Conservation (phyloP, 1,284 basidiomycete genomes). For the Taiwanofungus camphoratus region DNA sequence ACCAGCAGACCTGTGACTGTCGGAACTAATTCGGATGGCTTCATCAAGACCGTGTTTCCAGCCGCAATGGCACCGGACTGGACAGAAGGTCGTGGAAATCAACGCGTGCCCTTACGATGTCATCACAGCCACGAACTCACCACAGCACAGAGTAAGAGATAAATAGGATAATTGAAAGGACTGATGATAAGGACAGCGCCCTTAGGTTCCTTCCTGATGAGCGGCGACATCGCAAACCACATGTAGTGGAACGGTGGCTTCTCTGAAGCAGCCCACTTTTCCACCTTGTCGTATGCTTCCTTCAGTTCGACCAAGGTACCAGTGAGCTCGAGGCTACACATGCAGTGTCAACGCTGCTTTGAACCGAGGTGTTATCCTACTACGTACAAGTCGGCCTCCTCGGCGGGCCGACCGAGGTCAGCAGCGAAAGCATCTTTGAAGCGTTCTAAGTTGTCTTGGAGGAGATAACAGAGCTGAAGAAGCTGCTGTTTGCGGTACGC, state of each 20-base stretch:
- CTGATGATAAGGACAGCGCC: conserved; percentile 66
- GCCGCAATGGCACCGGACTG: conserved; percentile 67
- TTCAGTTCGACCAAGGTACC: conserved; percentile 53
- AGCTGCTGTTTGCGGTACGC: conserved; percentile 64
- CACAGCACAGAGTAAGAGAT: conserved; percentile 47
- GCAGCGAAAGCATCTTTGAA: conserved; percentile 48
- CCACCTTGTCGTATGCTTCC: conserved; percentile 61
- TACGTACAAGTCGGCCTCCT: conserved; percentile 51
- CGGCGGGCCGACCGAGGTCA: conserved; percentile 52
- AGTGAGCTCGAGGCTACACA: conserved; percentile 50
- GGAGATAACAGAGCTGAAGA: conserved; percentile 56
- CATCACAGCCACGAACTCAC: conserved; percentile 32
- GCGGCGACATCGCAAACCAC: conserved; percentile 48
- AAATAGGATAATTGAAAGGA: conserved; percentile 59
- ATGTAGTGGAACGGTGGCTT: conserved; percentile 42
- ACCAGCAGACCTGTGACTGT: conserved; percentile 61
- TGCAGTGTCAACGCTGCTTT: not conserved
- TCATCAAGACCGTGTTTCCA: conserved; percentile 68
- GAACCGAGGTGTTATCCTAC: not conserved
- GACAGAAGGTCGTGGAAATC: not conserved
- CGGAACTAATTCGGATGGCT: conserved; percentile 73
- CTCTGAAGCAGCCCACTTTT: conserved; percentile 74
- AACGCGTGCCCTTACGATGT: not conserved
- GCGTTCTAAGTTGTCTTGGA: conserved; percentile 57
- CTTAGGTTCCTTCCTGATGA: conserved; percentile 73